Conservation (phyloP, 306 rosid genomes). For the Inga oerstediana region DNA sequence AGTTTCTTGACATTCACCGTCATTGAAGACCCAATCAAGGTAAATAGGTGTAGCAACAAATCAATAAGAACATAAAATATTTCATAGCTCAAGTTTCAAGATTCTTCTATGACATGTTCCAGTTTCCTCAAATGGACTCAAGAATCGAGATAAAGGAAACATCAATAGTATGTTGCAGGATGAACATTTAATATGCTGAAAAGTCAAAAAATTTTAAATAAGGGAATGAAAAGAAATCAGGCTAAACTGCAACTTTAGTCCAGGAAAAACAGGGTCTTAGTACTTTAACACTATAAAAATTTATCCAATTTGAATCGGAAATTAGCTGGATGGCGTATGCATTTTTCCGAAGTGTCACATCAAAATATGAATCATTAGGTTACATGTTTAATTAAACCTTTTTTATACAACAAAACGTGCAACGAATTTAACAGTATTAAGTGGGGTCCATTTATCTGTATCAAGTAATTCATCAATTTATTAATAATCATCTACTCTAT, state of each 20-base stretch:
- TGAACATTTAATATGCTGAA: slow-evolving; percentile 7
- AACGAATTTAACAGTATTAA: neutral
- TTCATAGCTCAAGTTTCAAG: slow-evolving; percentile 3
- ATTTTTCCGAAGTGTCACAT: too few species aligned
- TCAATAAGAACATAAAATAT: slow-evolving; percentile 10
- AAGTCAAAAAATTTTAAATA: neutral
- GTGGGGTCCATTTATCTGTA: neutral
- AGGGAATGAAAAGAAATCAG: slow-evolving; percentile 5
- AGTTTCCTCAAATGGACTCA: slow-evolving; percentile 9
- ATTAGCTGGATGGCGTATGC: neutral
- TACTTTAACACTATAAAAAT: neutral
- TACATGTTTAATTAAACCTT: too few species aligned
- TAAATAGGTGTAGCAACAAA: neutral
- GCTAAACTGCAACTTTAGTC: neutral
- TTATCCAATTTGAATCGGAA: neutral
- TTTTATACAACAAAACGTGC: neutral
- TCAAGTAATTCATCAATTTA: neutral
- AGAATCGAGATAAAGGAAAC: slow-evolving; percentile 24
- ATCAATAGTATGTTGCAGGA: neutral
- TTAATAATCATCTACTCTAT: neutral
- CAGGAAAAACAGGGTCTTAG: neutral
- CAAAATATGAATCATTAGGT: too few species aligned
- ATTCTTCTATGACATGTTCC: slow-evolving; percentile 8
- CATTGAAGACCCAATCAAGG: slow-evolving; percentile 26
- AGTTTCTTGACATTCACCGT: slow-evolving; percentile 74